Base-by-base conservation (phyloP, 164 flowering plant species). In the Vitis riparia region DNA sequence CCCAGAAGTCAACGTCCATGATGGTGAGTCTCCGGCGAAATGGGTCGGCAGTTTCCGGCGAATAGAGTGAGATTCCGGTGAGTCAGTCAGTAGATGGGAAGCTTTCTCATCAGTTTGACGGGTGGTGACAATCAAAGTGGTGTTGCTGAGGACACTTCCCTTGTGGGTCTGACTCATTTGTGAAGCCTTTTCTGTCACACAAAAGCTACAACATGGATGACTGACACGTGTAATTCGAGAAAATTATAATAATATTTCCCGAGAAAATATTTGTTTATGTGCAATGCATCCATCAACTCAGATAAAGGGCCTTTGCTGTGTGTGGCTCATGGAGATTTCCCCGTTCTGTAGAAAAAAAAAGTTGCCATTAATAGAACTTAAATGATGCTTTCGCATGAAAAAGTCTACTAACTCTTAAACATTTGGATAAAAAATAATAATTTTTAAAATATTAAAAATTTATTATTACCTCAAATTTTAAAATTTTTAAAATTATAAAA, bases 1-100 rank as follows among this genome's bases (percentile, higher is more conserved):
- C 74, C 89, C 87, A 83, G 78, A 83, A 83, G 60, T 82, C 88
- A 67, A 85, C 68, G 72, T 89, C 91, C 89, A 88, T 88, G 62
- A 5, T 23, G 17, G 44, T 29, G 9, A 9, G 8, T 49, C 62
- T 12, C 55, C 70, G 59, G 59, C 11, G 56, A 59, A 44, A 52
- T 62, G 71, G 29, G 67, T 65, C 67, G 16, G 61, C 5, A 13
- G 52, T 67, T 65, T 12, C 59, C 75, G 71, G 76, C 59, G 9
- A 65, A 29, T 4, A 0, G 55, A 6, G 75, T 58, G 58, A 55
- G 69, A 16, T 72, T 62, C 66, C 71, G 67, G 59, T 27, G 57
- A 29, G 29, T 27, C 15, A 32, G 44, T 1, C 30, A 59, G 56
- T 23, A 53, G 23, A 27, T 29, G 23, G 29, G 51, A 55, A 1